Evolutionary conservation across 2,329 filamentous ascomycete species (phyloP).

Genomic region (Dothideomycetes sp.): DNA sequence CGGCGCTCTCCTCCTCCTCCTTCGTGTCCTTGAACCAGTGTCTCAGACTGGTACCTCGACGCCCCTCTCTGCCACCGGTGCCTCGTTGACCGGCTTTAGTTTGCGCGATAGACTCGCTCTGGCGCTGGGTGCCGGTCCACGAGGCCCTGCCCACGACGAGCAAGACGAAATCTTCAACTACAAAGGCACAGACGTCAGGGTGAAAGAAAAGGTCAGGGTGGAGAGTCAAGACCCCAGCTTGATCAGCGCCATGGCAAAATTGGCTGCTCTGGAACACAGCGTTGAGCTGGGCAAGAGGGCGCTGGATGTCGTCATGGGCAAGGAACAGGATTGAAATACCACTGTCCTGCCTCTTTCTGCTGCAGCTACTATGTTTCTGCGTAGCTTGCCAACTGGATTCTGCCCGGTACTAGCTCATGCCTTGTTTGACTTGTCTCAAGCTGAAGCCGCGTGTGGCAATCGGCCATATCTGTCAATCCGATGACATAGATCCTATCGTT

Average conservation of each 20-base stretch:
- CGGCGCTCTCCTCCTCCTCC: conserved; percentile 50
- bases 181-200: conserved; percentile 62
- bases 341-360: too few species aligned
- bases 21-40: conserved; percentile 56
- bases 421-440: too few species aligned
- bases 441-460: too few species aligned
- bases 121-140: conserved; percentile 33
- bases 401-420: too few species aligned
- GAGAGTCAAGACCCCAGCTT: conserved; percentile 84
- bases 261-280: conserved; percentile 66
- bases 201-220: conserved; percentile 80
- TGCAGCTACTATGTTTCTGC: too few species aligned
- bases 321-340: conserved; percentile 44
- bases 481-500: too few species aligned
- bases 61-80: conserved; percentile 19
- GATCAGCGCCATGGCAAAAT: conserved; percentile 73
- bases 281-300: conserved; percentile 62
- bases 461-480: too few species aligned
- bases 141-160: conserved; percentile 47
- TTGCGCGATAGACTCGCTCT: conserved; percentile 47
- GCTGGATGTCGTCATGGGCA: conserved; percentile 68
- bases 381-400: too few species aligned
- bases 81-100: conserved; percentile 46
- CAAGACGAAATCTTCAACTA: conserved; percentile 67
- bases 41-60: conserved; percentile 27